These are phyloP conservation scores for Phytophthora podocarpi DNA, from an alignment of 352 stramenopile genomes.

Conservation along the genomic window DNA sequence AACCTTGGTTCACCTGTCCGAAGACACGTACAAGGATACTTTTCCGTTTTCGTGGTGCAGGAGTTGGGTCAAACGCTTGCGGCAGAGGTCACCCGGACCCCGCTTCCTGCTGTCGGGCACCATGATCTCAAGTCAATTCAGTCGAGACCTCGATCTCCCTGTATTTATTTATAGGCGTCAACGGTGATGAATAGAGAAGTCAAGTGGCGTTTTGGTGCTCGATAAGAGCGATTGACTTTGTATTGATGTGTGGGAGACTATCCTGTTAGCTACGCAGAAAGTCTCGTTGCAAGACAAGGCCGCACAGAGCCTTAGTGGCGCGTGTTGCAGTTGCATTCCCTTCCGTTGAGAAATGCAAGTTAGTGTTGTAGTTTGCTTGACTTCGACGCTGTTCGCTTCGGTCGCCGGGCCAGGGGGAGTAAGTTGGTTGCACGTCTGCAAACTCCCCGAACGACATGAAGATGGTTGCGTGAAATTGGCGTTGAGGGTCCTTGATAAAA, in stretches of 20 bases:
- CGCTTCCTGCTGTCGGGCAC: neutral
- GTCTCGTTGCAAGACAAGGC: slow-evolving; percentile 1
- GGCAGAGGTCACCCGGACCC: slow-evolving; percentile 11
- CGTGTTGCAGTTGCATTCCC: slow-evolving; percentile 12
- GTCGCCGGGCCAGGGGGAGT: slow-evolving; percentile 25
- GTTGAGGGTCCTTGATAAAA: neutral
- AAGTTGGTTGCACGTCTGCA: slow-evolving; percentile 27
- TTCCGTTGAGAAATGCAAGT: slow-evolving; percentile 36
- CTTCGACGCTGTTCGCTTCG: slow-evolving; percentile 13
- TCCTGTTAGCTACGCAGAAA: slow-evolving; percentile 25
- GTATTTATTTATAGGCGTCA: too few relatives aligned
- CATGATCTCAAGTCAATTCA: neutral
- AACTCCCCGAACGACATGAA: slow-evolving; percentile 29
- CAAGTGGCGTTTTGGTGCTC: too few relatives aligned
- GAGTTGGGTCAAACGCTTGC: slow-evolving; percentile 28
- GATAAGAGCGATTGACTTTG: slow-evolving; percentile 3
- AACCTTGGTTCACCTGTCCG: neutral
- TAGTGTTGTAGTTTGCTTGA: neutral
- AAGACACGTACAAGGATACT: slow-evolving; percentile 22
- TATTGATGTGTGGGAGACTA: slow-evolving; percentile 7
- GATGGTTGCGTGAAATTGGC: slow-evolving; percentile 8
- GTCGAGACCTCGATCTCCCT: too few relatives aligned
- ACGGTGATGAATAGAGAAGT: too few relatives aligned
- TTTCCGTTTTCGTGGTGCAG: slow-evolving; percentile 32
- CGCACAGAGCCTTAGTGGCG: neutral